Conservation (phyloP, 1,139 yeast species). For the Diutina siamensis region DNA sequence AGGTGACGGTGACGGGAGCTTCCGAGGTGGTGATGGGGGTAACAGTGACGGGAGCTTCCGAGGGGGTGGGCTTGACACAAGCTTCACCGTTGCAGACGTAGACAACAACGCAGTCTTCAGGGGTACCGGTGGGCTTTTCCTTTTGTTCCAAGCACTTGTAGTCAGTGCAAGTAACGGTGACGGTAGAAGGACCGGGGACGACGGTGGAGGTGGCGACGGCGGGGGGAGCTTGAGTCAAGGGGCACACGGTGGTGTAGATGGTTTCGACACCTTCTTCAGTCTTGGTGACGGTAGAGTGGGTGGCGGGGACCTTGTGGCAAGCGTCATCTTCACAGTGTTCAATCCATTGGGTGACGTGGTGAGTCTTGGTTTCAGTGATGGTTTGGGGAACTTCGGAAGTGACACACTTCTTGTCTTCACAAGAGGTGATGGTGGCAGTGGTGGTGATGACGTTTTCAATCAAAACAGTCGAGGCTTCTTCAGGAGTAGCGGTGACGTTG, state of each 20-base stretch:
- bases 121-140: conserved; percentile 2
- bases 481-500: background rate
- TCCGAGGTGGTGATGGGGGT: background rate
- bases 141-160: conserved; percentile 3
- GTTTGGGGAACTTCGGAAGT: conserved; percentile 6
- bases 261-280: conserved; percentile 5
- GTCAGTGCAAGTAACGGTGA: conserved; percentile 4
- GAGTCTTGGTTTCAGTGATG: background rate
- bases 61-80: conserved; percentile 1
- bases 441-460: conserved; percentile 4
- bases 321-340: conserved; percentile 3
- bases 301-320: conserved; percentile 5
- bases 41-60: background rate
- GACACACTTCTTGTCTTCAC: conserved; percentile 5
- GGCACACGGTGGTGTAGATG: conserved; percentile 6
- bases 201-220: background rate
- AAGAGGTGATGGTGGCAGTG: conserved; percentile 6
- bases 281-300: conserved; percentile 5
- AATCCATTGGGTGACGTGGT: conserved; percentile 5
- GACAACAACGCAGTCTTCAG: conserved; percentile 4
- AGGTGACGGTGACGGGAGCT: background rate
- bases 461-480: background rate
- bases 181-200: background rate
- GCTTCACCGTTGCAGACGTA: conserved; percentile 5
- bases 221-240: background rate